Conservation (phyloP, 2,329 filamentous ascomycete species). For the Sporothrix inflata region DNA sequence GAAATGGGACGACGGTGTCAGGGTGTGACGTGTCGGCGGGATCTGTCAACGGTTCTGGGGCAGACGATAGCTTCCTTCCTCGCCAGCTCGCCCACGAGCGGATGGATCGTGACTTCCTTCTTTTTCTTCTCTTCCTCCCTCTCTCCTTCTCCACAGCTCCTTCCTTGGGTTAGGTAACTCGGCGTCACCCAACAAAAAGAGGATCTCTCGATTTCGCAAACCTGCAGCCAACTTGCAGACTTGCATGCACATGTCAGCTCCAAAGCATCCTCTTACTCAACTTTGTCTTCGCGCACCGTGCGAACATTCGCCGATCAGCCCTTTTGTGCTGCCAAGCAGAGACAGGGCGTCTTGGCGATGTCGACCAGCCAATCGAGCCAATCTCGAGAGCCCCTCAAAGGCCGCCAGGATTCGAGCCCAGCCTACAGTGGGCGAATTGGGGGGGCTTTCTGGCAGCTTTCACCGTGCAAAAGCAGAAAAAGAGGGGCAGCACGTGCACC, state of each 20-base stretch:
- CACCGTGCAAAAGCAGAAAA: background rate
- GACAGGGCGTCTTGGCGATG: background rate
- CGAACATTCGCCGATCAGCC: background rate
- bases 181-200: no score
- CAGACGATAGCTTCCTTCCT: background rate
- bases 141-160: background rate
- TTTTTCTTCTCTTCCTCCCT: background rate
- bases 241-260: background rate
- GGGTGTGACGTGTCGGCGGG: background rate
- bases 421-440: background rate
- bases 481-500: background rate
- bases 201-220: background rate
- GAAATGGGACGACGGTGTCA: background rate
- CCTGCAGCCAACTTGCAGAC: background rate
- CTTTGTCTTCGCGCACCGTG: background rate
- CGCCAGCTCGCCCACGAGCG: background rate
- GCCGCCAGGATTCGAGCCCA: background rate
- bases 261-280: background rate
- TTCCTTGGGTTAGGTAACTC: slow-evolving; percentile 9
- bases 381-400: background rate
- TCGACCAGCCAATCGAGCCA: background rate
- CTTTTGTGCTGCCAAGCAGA: slow-evolving; percentile 12
- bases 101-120: background rate
- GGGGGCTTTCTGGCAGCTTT: background rate
- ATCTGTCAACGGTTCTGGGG: background rate